Evolutionary conservation across 2,329 filamentous ascomycete genomes (phyloP).

Genomic region (Biscogniauxia sp.): DNA sequence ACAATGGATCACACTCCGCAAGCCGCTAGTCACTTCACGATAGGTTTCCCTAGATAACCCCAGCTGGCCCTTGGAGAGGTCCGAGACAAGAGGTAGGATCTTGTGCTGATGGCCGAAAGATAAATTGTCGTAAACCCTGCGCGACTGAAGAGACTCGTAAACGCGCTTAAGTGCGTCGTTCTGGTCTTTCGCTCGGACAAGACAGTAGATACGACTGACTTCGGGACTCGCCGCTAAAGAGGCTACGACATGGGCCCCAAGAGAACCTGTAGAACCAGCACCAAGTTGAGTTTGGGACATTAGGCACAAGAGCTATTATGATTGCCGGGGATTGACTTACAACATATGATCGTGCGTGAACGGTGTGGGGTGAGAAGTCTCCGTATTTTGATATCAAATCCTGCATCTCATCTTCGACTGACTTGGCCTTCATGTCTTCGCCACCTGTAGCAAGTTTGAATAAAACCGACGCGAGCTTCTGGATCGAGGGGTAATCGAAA

Average conservation of each 20-base stretch:
- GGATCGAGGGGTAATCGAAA: conserved; percentile 54
- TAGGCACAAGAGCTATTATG: background rate
- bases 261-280: conserved; percentile 66
- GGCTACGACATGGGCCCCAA: conserved; percentile 59
- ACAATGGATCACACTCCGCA: conserved; percentile 45
- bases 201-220: conserved; percentile 50
- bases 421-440: conserved; percentile 4
- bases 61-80: conserved; percentile 40
- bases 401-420: conserved; percentile 7
- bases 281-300: conserved; percentile 1
- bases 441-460: conserved; percentile 38
- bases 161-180: conserved; percentile 22
- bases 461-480: conserved; percentile 44
- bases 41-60: conserved; percentile 35
- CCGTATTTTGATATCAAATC: conserved; percentile 4
- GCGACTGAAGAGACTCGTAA: conserved; percentile 17
- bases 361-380: conserved; percentile 2
- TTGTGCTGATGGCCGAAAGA: conserved; percentile 26
- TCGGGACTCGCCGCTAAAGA: conserved; percentile 58
- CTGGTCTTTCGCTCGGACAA: conserved; percentile 43
- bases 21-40: conserved; percentile 24
- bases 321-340: background rate
- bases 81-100: conserved; percentile 37
- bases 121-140: conserved; percentile 35
- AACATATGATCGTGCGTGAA: conserved; percentile 14